Evolutionary conservation across 148 eudicot genomes (phyloP).

Genomic region (Polygonum aviculare): DNA sequence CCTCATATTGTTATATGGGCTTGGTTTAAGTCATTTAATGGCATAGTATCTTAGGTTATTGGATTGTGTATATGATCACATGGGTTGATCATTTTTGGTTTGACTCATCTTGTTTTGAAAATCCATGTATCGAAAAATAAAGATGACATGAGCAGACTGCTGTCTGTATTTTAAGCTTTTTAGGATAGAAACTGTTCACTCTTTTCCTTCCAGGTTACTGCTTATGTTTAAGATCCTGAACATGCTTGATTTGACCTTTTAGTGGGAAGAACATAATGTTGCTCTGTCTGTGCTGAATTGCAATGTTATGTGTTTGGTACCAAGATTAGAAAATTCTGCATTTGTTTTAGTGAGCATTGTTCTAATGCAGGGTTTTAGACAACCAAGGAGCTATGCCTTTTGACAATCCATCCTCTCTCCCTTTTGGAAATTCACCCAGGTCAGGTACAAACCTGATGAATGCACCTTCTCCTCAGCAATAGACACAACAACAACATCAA

Average conservation of each 20-base stretch:
- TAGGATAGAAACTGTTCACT: neutral
- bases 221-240: neutral
- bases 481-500: constrained; percentile 36
- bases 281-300: neutral
- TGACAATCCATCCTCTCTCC: constrained; percentile 82
- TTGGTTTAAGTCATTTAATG: neutral
- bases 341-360: neutral
- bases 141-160: neutral
- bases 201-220: neutral
- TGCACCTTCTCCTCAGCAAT: constrained; percentile 94
- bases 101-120: neutral
- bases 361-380: constrained; percentile 59
- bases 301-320: neutral
- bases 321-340: neutral
- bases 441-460: constrained; percentile 79
- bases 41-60: neutral
- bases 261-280: neutral
- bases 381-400: constrained; percentile 43
- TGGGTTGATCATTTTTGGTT: neutral
- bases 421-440: constrained; percentile 89
- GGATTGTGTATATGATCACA: neutral
- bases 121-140: neutral
- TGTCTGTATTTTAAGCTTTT: neutral
- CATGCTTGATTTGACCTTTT: neutral
- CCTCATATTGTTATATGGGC: neutral